A percentile compares a stretch with the other conserved stretches of the same genome.
phyloP scores from a whole-genome alignment of 345 rosid genomes.

The Bruguiera sexangula region DNA sequence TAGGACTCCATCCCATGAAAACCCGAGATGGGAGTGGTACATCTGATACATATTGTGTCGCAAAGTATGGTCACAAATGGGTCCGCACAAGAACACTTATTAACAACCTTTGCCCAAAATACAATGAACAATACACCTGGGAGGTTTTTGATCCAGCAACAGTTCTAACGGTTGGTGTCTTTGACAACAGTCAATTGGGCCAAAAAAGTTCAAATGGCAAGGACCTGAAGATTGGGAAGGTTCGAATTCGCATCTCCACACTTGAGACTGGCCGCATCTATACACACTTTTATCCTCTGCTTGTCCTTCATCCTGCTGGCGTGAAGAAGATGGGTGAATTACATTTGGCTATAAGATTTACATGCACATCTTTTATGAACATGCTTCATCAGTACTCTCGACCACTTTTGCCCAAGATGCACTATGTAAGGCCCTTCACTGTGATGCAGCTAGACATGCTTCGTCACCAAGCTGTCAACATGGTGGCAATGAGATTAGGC shows the following conservation, averaged over 20 bases:
- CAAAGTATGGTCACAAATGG: conserved; percentile 36
- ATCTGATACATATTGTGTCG: conserved; percentile 34
- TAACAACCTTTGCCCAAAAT: conserved; percentile 26
- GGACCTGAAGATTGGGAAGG: conserved; percentile 34
- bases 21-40: conserved; percentile 33
- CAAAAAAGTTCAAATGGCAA: conserved; percentile 26
- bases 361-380: conserved; percentile 30
- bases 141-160: conserved; percentile 34
- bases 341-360: conserved; percentile 35
- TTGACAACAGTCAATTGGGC: conserved; percentile 30
- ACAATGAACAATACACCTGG: conserved; percentile 36
- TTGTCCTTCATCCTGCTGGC: conserved; percentile 32
- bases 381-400: conserved; percentile 29
- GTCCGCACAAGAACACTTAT: conserved; percentile 32
- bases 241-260: conserved; percentile 33
- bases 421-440: conserved; percentile 30
- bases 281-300: conserved; percentile 31
- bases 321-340: conserved; percentile 36
- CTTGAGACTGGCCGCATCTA: conserved; percentile 35
- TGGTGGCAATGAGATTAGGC: conserved; percentile 32
- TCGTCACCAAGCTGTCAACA: conserved; percentile 34
- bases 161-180: conserved; percentile 33
- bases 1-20: conserved; percentile 35
- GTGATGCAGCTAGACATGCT: conserved; percentile 37
- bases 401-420: conserved; percentile 35